phyloP scores from a whole-genome alignment of 2,329 filamentous ascomycete genomes.

The Triangularia verruculosa region DNA sequence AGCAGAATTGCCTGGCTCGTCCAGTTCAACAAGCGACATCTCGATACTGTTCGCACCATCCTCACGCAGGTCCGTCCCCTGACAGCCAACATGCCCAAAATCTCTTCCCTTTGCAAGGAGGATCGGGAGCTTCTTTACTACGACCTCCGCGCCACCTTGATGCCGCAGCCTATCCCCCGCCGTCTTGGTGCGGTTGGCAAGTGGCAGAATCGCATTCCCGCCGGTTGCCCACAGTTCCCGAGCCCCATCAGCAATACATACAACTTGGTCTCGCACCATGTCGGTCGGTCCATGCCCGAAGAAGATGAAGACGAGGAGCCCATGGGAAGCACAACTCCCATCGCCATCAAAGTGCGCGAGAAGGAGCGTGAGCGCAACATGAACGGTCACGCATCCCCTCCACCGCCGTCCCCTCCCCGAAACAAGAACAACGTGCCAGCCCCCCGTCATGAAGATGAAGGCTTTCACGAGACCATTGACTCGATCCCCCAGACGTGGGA shows the following conservation, averaged over 20 bases:
- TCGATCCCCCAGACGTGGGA: not conserved
- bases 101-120: not conserved
- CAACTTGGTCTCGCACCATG: not conserved
- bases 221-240: not conserved
- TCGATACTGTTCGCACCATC: not conserved
- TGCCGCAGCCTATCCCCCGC: not conserved
- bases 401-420: not conserved
- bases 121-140: conserved; percentile 1
- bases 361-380: not conserved
- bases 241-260: not conserved
- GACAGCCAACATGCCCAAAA: not conserved
- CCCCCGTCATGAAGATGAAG: not conserved
- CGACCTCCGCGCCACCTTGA: not conserved
- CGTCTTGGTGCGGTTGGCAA: not conserved
- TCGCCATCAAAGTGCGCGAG: not conserved
- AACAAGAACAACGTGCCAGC: not conserved
- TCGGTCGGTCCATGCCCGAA: not conserved
- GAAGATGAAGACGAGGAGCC: not conserved
- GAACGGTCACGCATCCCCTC: not conserved
- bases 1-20: not conserved
- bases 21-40: not conserved
- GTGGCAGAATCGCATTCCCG: not conserved
- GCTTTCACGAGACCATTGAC: not conserved
- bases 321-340: not conserved
- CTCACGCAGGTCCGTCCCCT: not conserved